Evolutionary conservation across 2,329 filamentous ascomycete species (phyloP).

Genomic region (Atkinsonella hypoxylon): DNA sequence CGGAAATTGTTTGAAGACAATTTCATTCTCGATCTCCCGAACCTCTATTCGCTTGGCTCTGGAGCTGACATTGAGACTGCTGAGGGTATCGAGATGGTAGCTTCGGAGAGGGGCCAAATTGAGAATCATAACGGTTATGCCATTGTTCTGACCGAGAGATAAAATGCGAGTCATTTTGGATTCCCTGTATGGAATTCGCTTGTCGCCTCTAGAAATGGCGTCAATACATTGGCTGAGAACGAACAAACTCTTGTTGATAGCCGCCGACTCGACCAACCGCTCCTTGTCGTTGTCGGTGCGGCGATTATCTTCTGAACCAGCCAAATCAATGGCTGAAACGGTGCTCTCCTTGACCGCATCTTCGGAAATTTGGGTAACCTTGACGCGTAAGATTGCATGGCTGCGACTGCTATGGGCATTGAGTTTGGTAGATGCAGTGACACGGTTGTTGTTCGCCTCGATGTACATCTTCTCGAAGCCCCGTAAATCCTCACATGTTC

Average conservation of each 20-base stretch:
- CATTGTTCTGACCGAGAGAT: constrained; percentile 86
- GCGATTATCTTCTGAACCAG: constrained; percentile 90
- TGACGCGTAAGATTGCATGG: constrained; percentile 84
- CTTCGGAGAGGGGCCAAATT: constrained; percentile 85
- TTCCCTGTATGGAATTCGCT: constrained; percentile 82
- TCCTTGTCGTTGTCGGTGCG: constrained; percentile 90
- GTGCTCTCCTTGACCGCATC: constrained; percentile 63
- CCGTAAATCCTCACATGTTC: constrained; percentile 69
- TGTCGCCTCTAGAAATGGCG: constrained; percentile 66
- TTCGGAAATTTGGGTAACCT: constrained; percentile 64
- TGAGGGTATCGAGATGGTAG: constrained; percentile 88
- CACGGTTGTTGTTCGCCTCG: constrained; percentile 80
- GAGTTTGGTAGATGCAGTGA: constrained; percentile 82
- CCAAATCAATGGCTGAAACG: constrained; percentile 86
- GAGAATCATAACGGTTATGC: constrained; percentile 90
- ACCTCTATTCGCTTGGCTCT: constrained; percentile 94
- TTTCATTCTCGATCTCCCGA: constrained; percentile 89
- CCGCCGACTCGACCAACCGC: constrained; percentile 84
- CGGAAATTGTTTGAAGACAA: constrained; percentile 69
- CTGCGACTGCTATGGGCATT: constrained; percentile 85
- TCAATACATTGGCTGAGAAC: constrained; percentile 92
- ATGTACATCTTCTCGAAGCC: constrained; percentile 88
- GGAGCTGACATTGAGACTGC: constrained; percentile 89
- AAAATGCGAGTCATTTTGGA: constrained; percentile 96
- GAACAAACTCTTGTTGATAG: constrained; percentile 95